Conservation (phyloP, 352 stramenopile species). For the Pythium monospermum region DNA sequence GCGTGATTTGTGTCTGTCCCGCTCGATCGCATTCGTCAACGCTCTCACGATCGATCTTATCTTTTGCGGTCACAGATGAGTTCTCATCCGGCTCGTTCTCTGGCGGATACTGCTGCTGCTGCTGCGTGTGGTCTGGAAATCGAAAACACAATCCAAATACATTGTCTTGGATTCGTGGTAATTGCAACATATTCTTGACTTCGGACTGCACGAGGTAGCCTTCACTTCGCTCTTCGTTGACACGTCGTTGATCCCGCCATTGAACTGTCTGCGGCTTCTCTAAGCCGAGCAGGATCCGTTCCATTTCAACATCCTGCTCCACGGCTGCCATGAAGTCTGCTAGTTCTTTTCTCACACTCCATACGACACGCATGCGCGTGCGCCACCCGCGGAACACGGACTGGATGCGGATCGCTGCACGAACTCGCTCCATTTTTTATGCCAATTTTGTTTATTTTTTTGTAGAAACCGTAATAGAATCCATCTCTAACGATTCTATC, state of each 20-base stretch:
- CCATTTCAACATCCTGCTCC: slow-evolving; percentile 28
- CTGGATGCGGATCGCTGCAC: slow-evolving; percentile 21
- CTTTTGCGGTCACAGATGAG: too few species aligned
- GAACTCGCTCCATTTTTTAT: too few species aligned
- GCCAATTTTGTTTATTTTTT: too few species aligned
- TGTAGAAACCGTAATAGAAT: slow-evolving; percentile 6
- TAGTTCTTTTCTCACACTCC: slow-evolving; percentile 38
- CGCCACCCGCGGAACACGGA: slow-evolving; percentile 52
- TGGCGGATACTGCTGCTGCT: too few species aligned
- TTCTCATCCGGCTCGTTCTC: too few species aligned
- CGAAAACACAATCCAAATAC: slow-evolving; percentile 31
- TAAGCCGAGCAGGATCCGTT: slow-evolving; percentile 25
- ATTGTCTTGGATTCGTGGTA: slow-evolving; percentile 37
- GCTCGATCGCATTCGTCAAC: too few species aligned
- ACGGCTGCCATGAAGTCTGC: slow-evolving; percentile 36
- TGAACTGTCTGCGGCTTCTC: slow-evolving; percentile 9
- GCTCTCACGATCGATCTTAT: too few species aligned
- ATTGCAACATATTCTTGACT: slow-evolving; percentile 20
- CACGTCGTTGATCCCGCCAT: slow-evolving; percentile 15
- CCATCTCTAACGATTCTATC: too few species aligned
- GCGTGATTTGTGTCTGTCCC: too few species aligned
- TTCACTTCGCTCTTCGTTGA: background rate
- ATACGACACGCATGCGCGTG: slow-evolving; percentile 37
- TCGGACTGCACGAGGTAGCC: background rate
- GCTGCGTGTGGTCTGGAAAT: too few species aligned